Conservation (phyloP, 208 protist genomes). For the Perkinsela sp. region DNA sequence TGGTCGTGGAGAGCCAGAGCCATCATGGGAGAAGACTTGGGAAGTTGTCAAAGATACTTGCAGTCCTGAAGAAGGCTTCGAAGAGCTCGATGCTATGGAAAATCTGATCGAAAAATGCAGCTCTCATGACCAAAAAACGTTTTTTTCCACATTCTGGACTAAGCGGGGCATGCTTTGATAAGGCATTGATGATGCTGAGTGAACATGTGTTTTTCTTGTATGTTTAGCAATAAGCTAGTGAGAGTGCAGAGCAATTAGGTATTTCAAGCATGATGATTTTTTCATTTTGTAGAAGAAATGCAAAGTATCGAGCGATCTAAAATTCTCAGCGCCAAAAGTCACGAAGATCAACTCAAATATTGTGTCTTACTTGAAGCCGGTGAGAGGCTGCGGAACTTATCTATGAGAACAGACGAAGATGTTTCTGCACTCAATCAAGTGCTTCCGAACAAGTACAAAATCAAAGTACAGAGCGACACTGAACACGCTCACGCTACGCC, state of each 20-base stretch:
- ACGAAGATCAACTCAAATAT: neutral
- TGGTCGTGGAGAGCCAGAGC: neutral
- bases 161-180: no score
- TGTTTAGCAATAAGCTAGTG: no score
- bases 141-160: neutral
- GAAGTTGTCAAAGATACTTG: constrained; percentile 1
- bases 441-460: neutral
- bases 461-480: neutral
- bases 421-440: neutral
- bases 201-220: no score
- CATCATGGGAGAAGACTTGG: neutral
- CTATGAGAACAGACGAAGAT: neutral
- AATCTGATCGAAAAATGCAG: neutral
- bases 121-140: neutral
- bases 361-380: neutral
- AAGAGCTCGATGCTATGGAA: neutral
- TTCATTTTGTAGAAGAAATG: no score
- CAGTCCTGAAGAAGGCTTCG: neutral
- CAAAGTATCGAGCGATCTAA: neutral
- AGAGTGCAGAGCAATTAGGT: no score
- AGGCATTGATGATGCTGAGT: no score
- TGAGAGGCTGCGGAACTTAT: neutral
- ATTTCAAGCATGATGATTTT: no score
- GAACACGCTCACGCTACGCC: neutral
- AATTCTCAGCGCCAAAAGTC: neutral